Conservation (phyloP, 495 filamentous ascomycete genomes). For the Penicillium riverlandense region DNA sequence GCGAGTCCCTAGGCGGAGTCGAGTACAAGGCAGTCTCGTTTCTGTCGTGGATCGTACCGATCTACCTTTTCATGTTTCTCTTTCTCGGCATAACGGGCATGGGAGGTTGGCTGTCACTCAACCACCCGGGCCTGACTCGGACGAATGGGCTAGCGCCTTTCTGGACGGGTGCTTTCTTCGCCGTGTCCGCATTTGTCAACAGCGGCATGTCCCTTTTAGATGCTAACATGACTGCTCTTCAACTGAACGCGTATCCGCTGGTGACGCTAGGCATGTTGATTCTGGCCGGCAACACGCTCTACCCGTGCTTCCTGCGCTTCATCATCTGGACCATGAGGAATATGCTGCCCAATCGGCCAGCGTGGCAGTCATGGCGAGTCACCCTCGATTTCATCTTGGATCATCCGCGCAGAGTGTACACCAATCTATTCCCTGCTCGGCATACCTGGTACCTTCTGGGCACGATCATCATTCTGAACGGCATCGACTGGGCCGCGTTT, state of each 20-base stretch:
- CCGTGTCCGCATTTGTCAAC: slow-evolving; percentile 75
- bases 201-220: slow-evolving; percentile 81
- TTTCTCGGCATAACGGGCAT: slow-evolving; percentile 63
- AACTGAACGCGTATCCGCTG: slow-evolving; percentile 53
- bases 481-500: slow-evolving; percentile 75
- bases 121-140: slow-evolving; percentile 49
- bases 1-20: slow-evolving; percentile 66
- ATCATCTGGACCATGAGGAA: slow-evolving; percentile 58
- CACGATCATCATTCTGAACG: slow-evolving; percentile 67
- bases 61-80: slow-evolving; percentile 70
- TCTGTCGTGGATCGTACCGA: slow-evolving; percentile 60
- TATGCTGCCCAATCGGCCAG: slow-evolving; percentile 33
- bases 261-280: slow-evolving; percentile 72
- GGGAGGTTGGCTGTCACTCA: slow-evolving; percentile 60
- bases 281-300: slow-evolving; percentile 76
- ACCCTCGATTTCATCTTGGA: slow-evolving; percentile 74
- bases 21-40: slow-evolving; percentile 76
- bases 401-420: slow-evolving; percentile 62
- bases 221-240: slow-evolving; percentile 59
- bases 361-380: slow-evolving; percentile 45
- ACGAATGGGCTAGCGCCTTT: slow-evolving; percentile 65
- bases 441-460: slow-evolving; percentile 77
- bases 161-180: slow-evolving; percentile 40
- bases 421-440: slow-evolving; percentile 69
- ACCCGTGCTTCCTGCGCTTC: slow-evolving; percentile 73